Evolutionary conservation across 345 rosid genomes (phyloP).

Genomic region (Psidium friedrichsthalianum): DNA sequence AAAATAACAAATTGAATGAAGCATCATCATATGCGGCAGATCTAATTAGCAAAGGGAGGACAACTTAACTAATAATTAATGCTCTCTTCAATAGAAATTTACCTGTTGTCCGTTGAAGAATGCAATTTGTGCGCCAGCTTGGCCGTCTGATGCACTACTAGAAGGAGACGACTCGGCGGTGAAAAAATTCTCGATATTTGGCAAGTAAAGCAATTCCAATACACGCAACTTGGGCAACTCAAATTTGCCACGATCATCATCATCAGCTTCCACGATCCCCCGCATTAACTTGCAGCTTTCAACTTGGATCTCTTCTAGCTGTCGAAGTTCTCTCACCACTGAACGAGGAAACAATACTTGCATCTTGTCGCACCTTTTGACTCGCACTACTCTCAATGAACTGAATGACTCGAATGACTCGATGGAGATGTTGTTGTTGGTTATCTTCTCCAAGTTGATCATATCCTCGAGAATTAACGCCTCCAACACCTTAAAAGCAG

Average conservation of each 20-base stretch:
- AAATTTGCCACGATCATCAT: neutral
- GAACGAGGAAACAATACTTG: neutral
- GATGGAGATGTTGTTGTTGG: accelerated
- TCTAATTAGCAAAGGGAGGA: neutral
- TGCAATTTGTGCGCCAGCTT: neutral
- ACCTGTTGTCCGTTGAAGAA: neutral
- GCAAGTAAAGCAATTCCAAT: accelerated
- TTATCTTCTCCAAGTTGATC: accelerated
- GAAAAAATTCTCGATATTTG: neutral
- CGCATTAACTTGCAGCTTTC: accelerated
- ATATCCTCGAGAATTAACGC: accelerated
- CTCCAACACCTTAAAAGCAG: neutral
- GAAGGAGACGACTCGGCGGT: accelerated
- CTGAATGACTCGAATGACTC: neutral
- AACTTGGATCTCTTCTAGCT: neutral
- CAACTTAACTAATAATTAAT: no score
- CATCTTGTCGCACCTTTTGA: accelerated
- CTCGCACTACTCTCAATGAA: accelerated
- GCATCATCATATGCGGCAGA: no score
- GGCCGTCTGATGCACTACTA: neutral
- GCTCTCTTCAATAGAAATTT: neutral
- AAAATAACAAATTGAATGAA: no score
- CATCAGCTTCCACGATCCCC: no score
- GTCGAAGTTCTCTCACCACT: accelerated
- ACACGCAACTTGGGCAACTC: neutral